These are phyloP conservation scores for Schizophyllum commune DNA, from an alignment of 1,284 basidiomycete genomes.

Conservation along the genomic window DNA sequence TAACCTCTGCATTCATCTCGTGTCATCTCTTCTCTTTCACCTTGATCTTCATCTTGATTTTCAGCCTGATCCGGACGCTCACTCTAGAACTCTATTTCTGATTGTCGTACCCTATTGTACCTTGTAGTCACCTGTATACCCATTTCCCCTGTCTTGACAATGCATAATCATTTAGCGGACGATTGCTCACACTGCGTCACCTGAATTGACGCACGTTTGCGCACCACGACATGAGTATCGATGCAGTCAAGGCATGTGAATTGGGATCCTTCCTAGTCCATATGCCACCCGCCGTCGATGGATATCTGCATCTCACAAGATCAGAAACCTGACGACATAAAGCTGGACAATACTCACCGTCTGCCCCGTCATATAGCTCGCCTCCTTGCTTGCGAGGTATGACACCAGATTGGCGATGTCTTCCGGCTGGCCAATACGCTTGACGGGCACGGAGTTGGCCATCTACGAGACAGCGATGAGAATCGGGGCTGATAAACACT, in stretches of 20 bases:
- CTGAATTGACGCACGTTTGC: background rate
- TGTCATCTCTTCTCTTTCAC: too few species aligned
- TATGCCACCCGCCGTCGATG: background rate
- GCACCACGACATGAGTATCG: background rate
- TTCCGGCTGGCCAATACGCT: background rate
- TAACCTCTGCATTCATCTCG: too few species aligned
- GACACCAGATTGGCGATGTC: conserved; percentile 9
- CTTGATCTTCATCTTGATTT: too few species aligned
- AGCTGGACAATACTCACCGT: background rate
- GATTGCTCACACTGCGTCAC: too few species aligned
- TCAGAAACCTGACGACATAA: background rate
- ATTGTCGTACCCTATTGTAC: too few species aligned
- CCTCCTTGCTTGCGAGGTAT: conserved; percentile 6
- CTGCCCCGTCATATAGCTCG: conserved; percentile 6
- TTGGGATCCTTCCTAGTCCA: background rate
- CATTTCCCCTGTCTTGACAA: too few species aligned
- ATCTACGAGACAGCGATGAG: background rate
- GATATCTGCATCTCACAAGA: background rate
- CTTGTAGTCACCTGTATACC: too few species aligned
- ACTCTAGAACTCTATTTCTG: too few species aligned
- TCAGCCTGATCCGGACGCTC: too few species aligned
- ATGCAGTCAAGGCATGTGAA: background rate
- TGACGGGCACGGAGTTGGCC: background rate
- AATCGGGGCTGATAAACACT: background rate
- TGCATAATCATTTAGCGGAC: too few species aligned